phyloP scores from a whole-genome alignment of 805 yeast species.

The Cyberlindnera sargentensis region DNA sequence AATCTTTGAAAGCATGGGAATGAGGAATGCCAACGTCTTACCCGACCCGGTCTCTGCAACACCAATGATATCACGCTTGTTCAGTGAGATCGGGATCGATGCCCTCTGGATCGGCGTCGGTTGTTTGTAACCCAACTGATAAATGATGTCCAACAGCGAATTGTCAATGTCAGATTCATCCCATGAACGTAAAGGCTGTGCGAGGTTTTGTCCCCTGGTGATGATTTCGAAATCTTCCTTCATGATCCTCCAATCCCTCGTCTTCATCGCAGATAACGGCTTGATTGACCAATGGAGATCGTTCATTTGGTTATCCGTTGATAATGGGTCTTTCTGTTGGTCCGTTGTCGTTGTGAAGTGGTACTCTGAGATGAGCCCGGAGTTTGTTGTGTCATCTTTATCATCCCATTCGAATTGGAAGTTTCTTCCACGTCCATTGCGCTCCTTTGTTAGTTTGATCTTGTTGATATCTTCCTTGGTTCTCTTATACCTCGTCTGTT shows the following conservation, averaged over 20 bases:
- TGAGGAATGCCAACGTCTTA: slow-evolving; percentile 75
- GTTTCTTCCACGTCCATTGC: slow-evolving; percentile 20
- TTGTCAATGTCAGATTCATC: slow-evolving; percentile 48
- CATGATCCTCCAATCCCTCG: slow-evolving; percentile 86
- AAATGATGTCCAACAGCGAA: slow-evolving; percentile 31
- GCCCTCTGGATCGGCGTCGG: slow-evolving; percentile 95
- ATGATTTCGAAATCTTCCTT: slow-evolving; percentile 69
- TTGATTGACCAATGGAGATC: slow-evolving; percentile 62
- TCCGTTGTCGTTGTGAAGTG: slow-evolving; percentile 4
- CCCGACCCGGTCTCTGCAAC: slow-evolving; percentile 98
- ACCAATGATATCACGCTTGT: slow-evolving; percentile 65
- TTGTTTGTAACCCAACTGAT: slow-evolving; percentile 39
- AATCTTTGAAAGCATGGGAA: slow-evolving; percentile 63
- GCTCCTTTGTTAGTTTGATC: background rate
- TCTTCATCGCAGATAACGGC: slow-evolving; percentile 53
- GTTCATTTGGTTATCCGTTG: background rate
- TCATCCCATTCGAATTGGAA: slow-evolving; percentile 67
- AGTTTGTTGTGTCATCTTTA: slow-evolving; percentile 54
- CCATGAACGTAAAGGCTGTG: slow-evolving; percentile 72
- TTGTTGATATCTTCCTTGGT: background rate
- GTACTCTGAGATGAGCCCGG: slow-evolving; percentile 25
- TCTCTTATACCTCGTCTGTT: slow-evolving; percentile 1
- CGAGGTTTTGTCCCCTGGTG: slow-evolving; percentile 35
- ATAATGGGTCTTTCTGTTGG: background rate
- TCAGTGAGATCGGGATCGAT: slow-evolving; percentile 64